Base-by-base conservation (phyloP, 495 filamentous ascomycete species). In the Aspergillus ostianus region DNA sequence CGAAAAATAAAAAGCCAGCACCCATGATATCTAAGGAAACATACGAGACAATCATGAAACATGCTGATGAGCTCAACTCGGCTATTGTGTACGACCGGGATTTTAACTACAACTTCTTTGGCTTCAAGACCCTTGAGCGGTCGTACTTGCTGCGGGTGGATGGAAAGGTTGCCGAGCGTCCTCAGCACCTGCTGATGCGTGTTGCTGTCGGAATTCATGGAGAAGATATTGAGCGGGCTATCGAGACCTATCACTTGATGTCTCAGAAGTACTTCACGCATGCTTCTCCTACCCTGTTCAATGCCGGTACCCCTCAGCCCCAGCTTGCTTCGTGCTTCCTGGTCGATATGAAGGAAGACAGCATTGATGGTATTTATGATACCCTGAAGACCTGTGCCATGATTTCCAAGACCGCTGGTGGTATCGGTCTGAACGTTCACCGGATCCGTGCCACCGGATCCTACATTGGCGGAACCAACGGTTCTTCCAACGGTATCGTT, bases 31-130 rank as follows among this genome's bases (percentile, higher is more conserved):
- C 93, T 17, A 72, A 92, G 64, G 78, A 90, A 57, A 92, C 86
- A 17, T 95, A 96, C 69, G 90, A 97, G 61, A 90, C 83, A 56
- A 88, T 98, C 64, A 92, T 93, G 90, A 91, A 90, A 73, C 91
- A 98, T 73, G 90, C 89, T 56, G 93, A 96, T 21, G 94, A 98
- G 70, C 83, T 98, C 44, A 96, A 98, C 82, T 97, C 94, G 17
- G 93, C 94, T 63, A 98, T 98, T 67, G 94, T 98, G 63, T 98
- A 98, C 64, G 94, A 98, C 77, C 87, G 94, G 57, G 94, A 98
- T 71, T 98, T 98, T 84, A 97, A 98, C 82, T 98, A 98, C 80
- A 96, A 98, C 80, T 98, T 92, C 80, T 98, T 98, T 59, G 94
- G 94, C 57, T 98, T 98, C 87, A 98, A 98, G 85, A 98, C 94